Evolutionary conservation across 352 stramenopile genomes (phyloP).

Genomic region (Discostella stelligera): DNA sequence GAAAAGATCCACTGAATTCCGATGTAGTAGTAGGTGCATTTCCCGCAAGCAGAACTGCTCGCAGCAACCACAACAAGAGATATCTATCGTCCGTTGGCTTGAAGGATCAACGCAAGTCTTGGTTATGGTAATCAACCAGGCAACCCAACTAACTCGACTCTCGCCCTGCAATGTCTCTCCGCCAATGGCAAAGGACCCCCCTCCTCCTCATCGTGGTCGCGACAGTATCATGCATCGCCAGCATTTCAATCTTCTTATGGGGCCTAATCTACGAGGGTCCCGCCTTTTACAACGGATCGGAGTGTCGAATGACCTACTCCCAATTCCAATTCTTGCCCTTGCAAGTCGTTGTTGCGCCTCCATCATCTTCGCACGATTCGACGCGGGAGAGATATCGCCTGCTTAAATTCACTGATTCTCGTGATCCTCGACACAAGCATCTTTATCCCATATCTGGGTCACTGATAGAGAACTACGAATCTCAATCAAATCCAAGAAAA

Average conservation of each 20-base stretch:
- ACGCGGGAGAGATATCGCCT: slow-evolving; percentile 48
- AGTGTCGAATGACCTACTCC: slow-evolving; percentile 81
- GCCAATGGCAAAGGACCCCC: background rate
- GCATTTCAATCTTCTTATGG: slow-evolving; percentile 27
- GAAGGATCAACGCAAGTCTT: no score
- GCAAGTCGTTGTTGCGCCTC: slow-evolving; percentile 3
- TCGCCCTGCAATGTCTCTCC: background rate
- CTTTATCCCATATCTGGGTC: slow-evolving; percentile 29
- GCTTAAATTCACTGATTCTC: slow-evolving; percentile 70
- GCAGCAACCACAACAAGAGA: no score
- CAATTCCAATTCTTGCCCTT: slow-evolving; percentile 58
- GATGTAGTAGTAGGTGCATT: no score
- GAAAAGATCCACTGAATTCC: no score
- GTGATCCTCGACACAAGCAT: slow-evolving; percentile 59
- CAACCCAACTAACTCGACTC: no score
- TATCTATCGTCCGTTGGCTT: no score
- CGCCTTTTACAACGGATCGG: slow-evolving; percentile 56
- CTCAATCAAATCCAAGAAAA: slow-evolving; percentile 22
- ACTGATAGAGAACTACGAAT: slow-evolving; percentile 37
- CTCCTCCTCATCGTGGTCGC: slow-evolving; percentile 3
- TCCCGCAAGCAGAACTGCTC: no score
- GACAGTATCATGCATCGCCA: slow-evolving; percentile 22
- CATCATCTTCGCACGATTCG: slow-evolving; percentile 1
- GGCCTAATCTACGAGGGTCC: slow-evolving; percentile 40
- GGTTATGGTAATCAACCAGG: no score